These are phyloP conservation scores for Erodium maritimum DNA, from an alignment of 345 rosid genomes.

Conservation along the genomic window DNA sequence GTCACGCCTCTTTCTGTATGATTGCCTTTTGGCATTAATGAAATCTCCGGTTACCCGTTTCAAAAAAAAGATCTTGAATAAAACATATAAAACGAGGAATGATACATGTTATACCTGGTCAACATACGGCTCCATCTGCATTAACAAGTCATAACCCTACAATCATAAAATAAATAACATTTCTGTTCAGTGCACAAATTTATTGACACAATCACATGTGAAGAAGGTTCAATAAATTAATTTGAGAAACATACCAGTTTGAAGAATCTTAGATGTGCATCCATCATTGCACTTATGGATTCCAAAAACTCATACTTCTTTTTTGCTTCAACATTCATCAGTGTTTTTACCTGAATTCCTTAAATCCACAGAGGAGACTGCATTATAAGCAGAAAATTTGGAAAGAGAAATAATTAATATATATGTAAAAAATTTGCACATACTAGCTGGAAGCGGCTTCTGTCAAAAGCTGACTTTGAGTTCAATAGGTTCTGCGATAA, in stretches of 20 bases:
- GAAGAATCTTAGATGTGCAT: conserved; percentile 75
- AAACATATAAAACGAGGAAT: background rate
- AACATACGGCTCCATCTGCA: conserved; percentile 72
- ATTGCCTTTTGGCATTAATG: too few relatives aligned
- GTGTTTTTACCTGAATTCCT: conserved; percentile 73
- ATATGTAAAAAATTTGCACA: conserved; percentile 13
- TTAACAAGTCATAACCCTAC: conserved; percentile 61
- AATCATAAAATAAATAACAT: background rate
- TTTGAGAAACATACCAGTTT: conserved; percentile 45
- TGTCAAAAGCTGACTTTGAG: conserved; percentile 80
- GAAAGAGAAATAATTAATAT: conserved; percentile 2
- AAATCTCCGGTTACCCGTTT: too few relatives aligned
- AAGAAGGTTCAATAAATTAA: background rate
- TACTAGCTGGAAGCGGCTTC: conserved; percentile 85
- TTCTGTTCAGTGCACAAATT: background rate
- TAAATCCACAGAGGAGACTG: conserved; percentile 28
- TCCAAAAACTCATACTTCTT: conserved; percentile 88
- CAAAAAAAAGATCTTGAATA: too few relatives aligned
- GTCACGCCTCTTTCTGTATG: too few relatives aligned
- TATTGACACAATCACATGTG: background rate
- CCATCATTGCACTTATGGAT: conserved; percentile 83
- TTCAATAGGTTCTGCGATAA: conserved; percentile 66
- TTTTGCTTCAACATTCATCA: conserved; percentile 71
- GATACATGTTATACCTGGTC: conserved; percentile 46
- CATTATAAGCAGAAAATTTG: conserved; percentile 17